Evolutionary conservation across 176 grass and related monocot species (phyloP).

Genomic region (Eragrostis nindensis): DNA sequence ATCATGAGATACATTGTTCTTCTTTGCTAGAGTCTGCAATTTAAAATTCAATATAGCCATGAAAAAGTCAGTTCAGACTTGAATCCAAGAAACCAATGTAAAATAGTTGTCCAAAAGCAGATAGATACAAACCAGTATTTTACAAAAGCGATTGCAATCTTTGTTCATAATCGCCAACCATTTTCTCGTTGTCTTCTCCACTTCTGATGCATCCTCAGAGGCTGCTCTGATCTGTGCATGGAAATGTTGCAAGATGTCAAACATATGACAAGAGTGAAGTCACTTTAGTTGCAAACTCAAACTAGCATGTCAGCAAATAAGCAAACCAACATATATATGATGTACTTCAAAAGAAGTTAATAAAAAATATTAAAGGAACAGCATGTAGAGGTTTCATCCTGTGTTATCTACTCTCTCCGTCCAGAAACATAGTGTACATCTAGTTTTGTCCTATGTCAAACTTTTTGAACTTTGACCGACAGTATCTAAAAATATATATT

Average conservation of each 20-base stretch:
- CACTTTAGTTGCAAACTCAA: constrained; percentile 7
- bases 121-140: constrained; percentile 82
- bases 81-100: constrained; percentile 3
- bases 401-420: too few relatives aligned
- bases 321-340: constrained; percentile 15
- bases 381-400: too few relatives aligned
- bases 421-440: too few relatives aligned
- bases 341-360: too few relatives aligned
- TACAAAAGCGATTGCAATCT: constrained; percentile 97
- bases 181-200: constrained; percentile 79
- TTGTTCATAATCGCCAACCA: constrained; percentile 88
- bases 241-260: constrained; percentile 36
- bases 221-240: constrained; percentile 68
- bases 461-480: too few relatives aligned
- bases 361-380: too few relatives aligned
- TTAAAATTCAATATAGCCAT: constrained; percentile 34
- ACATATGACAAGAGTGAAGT: neutral
- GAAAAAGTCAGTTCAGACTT: constrained; percentile 16
- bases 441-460: too few relatives aligned
- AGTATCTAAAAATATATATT: too few relatives aligned
- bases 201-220: constrained; percentile 66
- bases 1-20: constrained; percentile 43
- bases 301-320: constrained; percentile 27
- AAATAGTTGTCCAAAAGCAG: constrained; percentile 27
- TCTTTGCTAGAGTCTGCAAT: constrained; percentile 62